Evolutionary conservation across 2,329 filamentous ascomycete species (phyloP).

Genomic region (Pseudogymnoascus sp.): DNA sequence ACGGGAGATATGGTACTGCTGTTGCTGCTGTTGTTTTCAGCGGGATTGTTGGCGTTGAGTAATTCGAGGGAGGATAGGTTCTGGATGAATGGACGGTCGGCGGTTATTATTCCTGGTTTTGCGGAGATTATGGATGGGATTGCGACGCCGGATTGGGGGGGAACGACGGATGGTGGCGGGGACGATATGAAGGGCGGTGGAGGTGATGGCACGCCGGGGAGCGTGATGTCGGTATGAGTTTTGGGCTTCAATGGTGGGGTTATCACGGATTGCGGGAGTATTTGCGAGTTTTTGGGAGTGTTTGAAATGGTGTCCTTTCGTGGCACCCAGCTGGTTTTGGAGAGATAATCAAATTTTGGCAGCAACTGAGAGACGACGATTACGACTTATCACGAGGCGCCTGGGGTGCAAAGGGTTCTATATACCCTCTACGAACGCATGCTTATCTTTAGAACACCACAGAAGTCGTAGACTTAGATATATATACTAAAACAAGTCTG

Average conservation of each 20-base stretch:
- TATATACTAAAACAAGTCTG: neutral
- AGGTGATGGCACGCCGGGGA: neutral
- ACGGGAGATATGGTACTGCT: constrained; percentile 44
- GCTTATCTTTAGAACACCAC: neutral
- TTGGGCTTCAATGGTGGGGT: neutral
- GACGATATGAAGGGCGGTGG: neutral
- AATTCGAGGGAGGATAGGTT: constrained; percentile 41
- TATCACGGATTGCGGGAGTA: neutral
- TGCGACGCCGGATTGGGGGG: neutral
- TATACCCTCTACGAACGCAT: neutral
- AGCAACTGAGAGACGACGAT: neutral
- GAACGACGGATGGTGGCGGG: neutral
- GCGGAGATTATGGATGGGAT: neutral
- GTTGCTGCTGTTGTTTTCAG: constrained; percentile 42
- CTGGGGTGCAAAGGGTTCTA: neutral
- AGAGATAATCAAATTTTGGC: neutral
- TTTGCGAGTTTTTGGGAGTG: neutral
- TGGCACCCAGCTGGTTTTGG: neutral
- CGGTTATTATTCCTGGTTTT: constrained; percentile 15
- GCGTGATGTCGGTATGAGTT: neutral
- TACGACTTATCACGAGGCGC: neutral
- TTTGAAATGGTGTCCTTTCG: neutral
- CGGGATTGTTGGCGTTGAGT: constrained; percentile 43
- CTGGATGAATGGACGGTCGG: constrained; percentile 42
- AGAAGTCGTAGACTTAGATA: neutral